These are phyloP conservation scores for Tripterygium wilfordii DNA, from an alignment of 177 flowering plant genomes.

Conservation along the genomic window DNA sequence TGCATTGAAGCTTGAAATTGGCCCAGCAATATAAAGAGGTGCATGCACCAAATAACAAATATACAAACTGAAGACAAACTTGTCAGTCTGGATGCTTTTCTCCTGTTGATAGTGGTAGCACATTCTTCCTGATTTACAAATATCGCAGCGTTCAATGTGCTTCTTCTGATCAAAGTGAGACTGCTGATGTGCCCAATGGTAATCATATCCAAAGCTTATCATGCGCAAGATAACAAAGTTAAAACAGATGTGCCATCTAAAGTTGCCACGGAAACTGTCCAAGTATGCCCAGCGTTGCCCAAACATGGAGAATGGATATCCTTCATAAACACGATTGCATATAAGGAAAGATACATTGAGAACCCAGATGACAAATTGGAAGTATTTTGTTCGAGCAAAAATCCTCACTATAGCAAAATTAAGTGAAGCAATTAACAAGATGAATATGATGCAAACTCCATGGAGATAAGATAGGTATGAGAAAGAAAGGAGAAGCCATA, in stretches of 20 bases:
- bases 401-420: constrained; percentile 54
- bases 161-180: constrained; percentile 70
- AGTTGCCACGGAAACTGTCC: constrained; percentile 80
- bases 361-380: constrained; percentile 56
- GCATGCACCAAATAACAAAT: constrained; percentile 88
- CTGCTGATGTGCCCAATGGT: constrained; percentile 59
- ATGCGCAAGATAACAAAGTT: constrained; percentile 91
- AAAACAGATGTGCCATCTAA: constrained; percentile 99
- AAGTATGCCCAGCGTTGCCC: constrained; percentile 68
- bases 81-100: constrained; percentile 41
- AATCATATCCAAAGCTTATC: constrained; percentile 98
- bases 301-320: constrained; percentile 69
- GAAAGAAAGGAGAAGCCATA: constrained; percentile 77
- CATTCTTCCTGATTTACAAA: constrained; percentile 63
- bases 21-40: constrained; percentile 95
- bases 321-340: constrained; percentile 80
- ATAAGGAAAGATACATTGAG: constrained; percentile 71
- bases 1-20: constrained; percentile 87
- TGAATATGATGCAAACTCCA: constrained; percentile 76
- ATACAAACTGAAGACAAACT: constrained; percentile 54
- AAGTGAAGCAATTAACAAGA: constrained; percentile 60
- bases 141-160: constrained; percentile 57
- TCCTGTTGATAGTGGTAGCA: constrained; percentile 83
- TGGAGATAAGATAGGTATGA: constrained; percentile 71
- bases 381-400: constrained; percentile 58